Evolutionary conservation across 1,139 yeast genomes (phyloP).

Genomic region (Pichia sp.): DNA sequence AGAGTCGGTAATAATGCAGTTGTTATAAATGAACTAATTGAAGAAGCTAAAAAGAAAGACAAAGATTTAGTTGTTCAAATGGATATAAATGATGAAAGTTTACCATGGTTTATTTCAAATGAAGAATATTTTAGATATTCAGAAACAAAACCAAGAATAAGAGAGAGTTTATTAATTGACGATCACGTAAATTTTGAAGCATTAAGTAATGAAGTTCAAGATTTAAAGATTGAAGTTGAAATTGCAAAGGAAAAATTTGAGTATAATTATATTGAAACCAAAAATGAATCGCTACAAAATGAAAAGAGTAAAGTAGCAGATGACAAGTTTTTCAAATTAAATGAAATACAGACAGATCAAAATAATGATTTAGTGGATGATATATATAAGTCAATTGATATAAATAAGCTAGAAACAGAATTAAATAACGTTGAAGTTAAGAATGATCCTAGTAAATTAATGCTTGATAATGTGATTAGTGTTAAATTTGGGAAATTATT

Average conservation of each 20-base stretch:
- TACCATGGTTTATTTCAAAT: constrained; percentile 27
- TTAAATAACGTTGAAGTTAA: neutral
- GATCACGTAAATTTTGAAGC: constrained; percentile 12
- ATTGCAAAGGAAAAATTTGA: constrained; percentile 23
- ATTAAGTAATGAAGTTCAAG: constrained; percentile 17
- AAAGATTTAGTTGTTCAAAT: constrained; percentile 7
- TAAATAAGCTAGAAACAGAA: constrained; percentile 5
- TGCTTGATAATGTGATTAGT: constrained; percentile 18
- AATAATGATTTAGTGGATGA: neutral
- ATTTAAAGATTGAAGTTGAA: constrained; percentile 18
- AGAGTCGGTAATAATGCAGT: constrained; percentile 18
- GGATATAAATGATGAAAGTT: constrained; percentile 18
- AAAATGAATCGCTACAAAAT: neutral
- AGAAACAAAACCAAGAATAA: constrained; percentile 13
- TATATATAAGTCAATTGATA: neutral
- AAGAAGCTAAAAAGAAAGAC: neutral
- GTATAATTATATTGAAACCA: constrained; percentile 21
- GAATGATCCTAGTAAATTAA: constrained; percentile 5
- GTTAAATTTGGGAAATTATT: constrained; percentile 26
- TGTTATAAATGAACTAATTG: constrained; percentile 13
- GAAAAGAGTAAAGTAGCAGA: neutral
- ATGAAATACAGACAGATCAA: neutral
- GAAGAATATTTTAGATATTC: constrained; percentile 19
- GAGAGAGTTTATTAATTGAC: constrained; percentile 9
- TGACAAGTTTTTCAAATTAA: constrained; percentile 3